These are phyloP conservation scores for Colletotrichum shisoi DNA, from an alignment of 2,329 filamentous ascomycete species.

Conservation along the genomic window DNA sequence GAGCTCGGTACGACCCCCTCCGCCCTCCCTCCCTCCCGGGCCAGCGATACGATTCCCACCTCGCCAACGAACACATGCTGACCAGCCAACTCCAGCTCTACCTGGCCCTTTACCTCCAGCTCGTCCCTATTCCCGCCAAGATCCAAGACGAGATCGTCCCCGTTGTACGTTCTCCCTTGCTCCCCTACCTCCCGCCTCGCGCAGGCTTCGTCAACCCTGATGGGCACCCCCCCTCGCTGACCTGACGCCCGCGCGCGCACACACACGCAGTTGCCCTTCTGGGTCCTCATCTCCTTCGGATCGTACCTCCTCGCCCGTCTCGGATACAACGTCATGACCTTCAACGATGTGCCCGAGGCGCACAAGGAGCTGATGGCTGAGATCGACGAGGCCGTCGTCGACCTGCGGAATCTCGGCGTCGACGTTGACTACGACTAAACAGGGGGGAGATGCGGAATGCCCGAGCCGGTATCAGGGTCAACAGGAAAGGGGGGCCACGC, in stretches of 20 bases:
- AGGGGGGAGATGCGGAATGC: conserved; percentile 35
- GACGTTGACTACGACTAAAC: conserved; percentile 69
- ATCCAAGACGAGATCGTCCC: conserved; percentile 88
- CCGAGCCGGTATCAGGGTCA: background rate
- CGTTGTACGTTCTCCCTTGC: conserved; percentile 68
- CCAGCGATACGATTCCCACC: conserved; percentile 4
- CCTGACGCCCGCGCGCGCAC: background rate
- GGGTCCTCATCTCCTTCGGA: conserved; percentile 88
- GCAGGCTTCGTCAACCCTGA: background rate
- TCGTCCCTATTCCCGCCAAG: conserved; percentile 79
- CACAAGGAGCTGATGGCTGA: conserved; percentile 88
- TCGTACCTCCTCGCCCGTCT: conserved; percentile 91
- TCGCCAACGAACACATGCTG: conserved; percentile 31
- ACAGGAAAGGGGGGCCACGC: background rate
- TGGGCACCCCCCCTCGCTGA: conserved; percentile 22
- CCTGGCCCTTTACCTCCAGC: conserved; percentile 81
- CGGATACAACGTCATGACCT: conserved; percentile 90
- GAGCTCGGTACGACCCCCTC: conserved; percentile 73
- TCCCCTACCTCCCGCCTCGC: background rate
- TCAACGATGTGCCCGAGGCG: conserved; percentile 93
- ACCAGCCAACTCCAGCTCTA: conserved; percentile 72
- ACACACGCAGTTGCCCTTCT: conserved; percentile 85
- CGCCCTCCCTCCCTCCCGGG: conserved; percentile 8
- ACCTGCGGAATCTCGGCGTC: conserved; percentile 77
- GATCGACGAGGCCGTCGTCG: conserved; percentile 77